Percentiles rank a stretch among this genome's conserved stretches.
Evolutionary conservation across 2,329 filamentous ascomycete species (phyloP).

Genomic region (Didymella pomorum): DNA sequence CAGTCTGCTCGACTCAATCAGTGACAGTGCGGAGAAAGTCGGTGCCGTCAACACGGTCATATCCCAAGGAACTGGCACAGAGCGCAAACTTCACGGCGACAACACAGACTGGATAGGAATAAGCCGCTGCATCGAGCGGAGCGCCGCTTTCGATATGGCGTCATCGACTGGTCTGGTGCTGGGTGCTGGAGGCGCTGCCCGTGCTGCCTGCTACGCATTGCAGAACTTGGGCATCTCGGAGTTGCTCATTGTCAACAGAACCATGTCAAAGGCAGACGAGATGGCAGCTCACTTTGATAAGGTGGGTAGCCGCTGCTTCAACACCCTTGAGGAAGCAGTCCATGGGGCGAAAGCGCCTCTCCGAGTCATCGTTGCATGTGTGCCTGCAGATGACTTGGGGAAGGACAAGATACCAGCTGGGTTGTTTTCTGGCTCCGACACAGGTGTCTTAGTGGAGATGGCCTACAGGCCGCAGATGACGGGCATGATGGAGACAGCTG

Average conservation of each 20-base stretch:
- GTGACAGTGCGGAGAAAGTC: slow-evolving; percentile 1
- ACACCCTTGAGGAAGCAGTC: neutral
- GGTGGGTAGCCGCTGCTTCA: neutral
- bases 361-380: slow-evolving; percentile 3
- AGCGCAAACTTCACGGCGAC: neutral
- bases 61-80: neutral
- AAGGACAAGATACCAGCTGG: neutral
- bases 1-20: slow-evolving; percentile 3
- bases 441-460: slow-evolving; percentile 13
- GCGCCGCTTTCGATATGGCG: neutral
- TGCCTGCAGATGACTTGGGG: slow-evolving; percentile 1
- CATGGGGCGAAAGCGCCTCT: neutral
- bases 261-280: neutral
- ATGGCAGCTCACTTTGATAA: slow-evolving; percentile 2
- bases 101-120: slow-evolving; percentile 16
- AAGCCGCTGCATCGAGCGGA: slow-evolving; percentile 4
- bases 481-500: slow-evolving; percentile 10
- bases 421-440: slow-evolving; percentile 1
- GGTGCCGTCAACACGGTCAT: slow-evolving; percentile 14
- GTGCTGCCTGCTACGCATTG: slow-evolving; percentile 12
- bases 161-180: slow-evolving; percentile 5
- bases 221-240: neutral
- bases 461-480: slow-evolving; percentile 11
- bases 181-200: slow-evolving; percentile 13
- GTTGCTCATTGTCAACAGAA: slow-evolving; percentile 8